Evolutionary conservation across 169 alveolate genomes (phyloP), one percentile per base, ranked within the genome.

Genomic region (Plasmodium ovale): DNA sequence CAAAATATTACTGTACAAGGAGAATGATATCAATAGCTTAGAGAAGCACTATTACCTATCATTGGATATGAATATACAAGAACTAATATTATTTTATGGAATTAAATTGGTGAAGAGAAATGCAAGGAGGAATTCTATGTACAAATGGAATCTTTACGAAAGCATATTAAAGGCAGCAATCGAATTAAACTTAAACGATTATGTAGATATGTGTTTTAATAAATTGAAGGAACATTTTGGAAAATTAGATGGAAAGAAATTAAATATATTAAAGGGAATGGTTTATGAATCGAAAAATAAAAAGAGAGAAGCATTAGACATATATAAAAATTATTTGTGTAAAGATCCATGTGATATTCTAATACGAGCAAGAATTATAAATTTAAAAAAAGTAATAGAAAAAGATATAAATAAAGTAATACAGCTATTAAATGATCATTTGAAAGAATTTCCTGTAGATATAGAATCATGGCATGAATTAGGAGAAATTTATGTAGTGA

Each of bases 381-480:
- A 54, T 47, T 64, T 77, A 77, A 77, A 77, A 62, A 77, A 77
- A 77, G 25, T 37, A 25, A 23, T 42, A 77, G 77, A 77, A 42
- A 62, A 47, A 72, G 70, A 72, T 42, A 89, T 39, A 53, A 85
- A 60, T 64, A 70, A 85, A 62, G 79, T 90, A 67, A 29, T 84
- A 74, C 91, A 88, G 16, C n/a, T 88, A 77, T 53, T 88, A 62
- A 88, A 88, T 88, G 71, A 73, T 12, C 92, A 88, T 39, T 87
- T 88, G 42, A 67, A 72, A 70, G 93, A 88, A 58, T 88, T 70
- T 67, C 91, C 89, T 25, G 70, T 72, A 27, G 93, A 88, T 58
- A 42, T 56, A 53, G 93, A 88, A 73, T 44, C 90, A 31, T 88
- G 93, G 93, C 93, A 88, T 71, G 93, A 88, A 49, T 44, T 88